These are phyloP conservation scores for Cnidoscolus chayamansa DNA, from an alignment of 441 rosid genomes.

Conservation along the genomic window DNA sequence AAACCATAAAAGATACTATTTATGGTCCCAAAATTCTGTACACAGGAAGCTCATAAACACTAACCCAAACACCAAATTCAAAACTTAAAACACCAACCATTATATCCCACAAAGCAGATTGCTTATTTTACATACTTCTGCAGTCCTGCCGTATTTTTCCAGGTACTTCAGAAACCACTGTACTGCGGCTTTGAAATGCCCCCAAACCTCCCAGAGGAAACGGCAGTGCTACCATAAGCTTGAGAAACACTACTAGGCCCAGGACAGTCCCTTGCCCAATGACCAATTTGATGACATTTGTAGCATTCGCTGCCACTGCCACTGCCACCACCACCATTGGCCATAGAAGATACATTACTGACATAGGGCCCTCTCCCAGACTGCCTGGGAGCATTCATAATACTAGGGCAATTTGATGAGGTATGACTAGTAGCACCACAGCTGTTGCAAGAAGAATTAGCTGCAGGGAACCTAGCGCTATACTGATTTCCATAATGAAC, in stretches of 20 bases:
- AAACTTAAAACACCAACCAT: neutral
- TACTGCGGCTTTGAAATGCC: conserved; percentile 45
- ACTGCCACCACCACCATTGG: conserved; percentile 18
- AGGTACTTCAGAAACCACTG: conserved; percentile 37
- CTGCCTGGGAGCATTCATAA: conserved; percentile 51
- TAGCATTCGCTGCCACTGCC: conserved; percentile 36
- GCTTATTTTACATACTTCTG: conserved; percentile 13
- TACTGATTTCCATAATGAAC: conserved; percentile 48
- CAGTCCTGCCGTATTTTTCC: neutral
- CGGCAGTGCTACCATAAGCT: conserved; percentile 37
- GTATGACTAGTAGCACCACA: conserved; percentile 61
- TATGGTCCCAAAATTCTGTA: neutral
- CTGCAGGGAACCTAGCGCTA: conserved; percentile 31
- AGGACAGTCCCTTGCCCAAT: conserved; percentile 65
- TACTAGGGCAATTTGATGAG: conserved; percentile 67
- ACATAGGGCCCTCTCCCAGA: conserved; percentile 32
- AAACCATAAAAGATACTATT: neutral
- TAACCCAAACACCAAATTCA: neutral
- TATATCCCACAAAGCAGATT: conserved; percentile 5
- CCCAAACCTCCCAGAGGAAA: conserved; percentile 43
- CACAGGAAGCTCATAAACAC: neutral
- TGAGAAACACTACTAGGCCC: conserved; percentile 36
- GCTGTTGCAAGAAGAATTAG: conserved; percentile 38
- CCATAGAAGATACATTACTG: conserved; percentile 31
- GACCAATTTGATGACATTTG: conserved; percentile 54